Evolutionary conservation across 2,329 filamentous ascomycete genomes (phyloP).

Genomic region (Diplodia intermedia): DNA sequence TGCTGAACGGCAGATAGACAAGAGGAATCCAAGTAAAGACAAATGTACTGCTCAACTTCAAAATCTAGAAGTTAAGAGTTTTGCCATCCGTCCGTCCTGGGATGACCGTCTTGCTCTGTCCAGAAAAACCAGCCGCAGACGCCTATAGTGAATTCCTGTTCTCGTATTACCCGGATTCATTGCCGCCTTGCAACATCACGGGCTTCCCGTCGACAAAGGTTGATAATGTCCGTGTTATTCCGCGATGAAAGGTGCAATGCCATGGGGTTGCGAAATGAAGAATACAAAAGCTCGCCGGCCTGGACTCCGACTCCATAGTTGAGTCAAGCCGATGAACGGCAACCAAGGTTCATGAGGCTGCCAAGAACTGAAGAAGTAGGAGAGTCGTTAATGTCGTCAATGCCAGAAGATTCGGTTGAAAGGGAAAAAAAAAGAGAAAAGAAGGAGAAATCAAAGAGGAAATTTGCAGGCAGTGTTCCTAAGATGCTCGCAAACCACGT

Average conservation of each 20-base stretch:
- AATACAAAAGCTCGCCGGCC: conserved; percentile 24
- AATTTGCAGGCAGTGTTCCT: conserved; percentile 28
- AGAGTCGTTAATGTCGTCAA: conserved; percentile 33
- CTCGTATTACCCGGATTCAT: conserved; percentile 21
- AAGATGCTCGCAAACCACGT: conserved; percentile 25
- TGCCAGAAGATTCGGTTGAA: conserved; percentile 23
- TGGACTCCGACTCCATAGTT: background rate
- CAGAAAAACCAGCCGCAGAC: conserved; percentile 16
- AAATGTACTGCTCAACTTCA: conserved; percentile 17
- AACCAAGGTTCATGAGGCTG: conserved; percentile 29
- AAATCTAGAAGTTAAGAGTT: conserved; percentile 18
- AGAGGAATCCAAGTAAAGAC: conserved; percentile 13
- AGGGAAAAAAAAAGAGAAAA: conserved; percentile 1
- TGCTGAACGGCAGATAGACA: conserved; percentile 13
- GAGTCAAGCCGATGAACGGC: conserved; percentile 2
- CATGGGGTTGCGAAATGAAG: conserved; percentile 29
- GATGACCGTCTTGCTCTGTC: conserved; percentile 10
- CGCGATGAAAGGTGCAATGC: conserved; percentile 26
- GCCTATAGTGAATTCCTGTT: conserved; percentile 12
- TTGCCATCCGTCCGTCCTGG: conserved; percentile 10
- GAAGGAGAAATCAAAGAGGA: conserved; percentile 5
- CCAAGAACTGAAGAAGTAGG: conserved; percentile 26
- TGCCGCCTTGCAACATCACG: background rate
- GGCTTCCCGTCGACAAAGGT: background rate
- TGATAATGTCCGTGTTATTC: conserved; percentile 16